Evolutionary conservation across 345 rosid species (phyloP), one percentile per base, ranked within the genome.

Genomic region (Rhizophora mangle): DNA sequence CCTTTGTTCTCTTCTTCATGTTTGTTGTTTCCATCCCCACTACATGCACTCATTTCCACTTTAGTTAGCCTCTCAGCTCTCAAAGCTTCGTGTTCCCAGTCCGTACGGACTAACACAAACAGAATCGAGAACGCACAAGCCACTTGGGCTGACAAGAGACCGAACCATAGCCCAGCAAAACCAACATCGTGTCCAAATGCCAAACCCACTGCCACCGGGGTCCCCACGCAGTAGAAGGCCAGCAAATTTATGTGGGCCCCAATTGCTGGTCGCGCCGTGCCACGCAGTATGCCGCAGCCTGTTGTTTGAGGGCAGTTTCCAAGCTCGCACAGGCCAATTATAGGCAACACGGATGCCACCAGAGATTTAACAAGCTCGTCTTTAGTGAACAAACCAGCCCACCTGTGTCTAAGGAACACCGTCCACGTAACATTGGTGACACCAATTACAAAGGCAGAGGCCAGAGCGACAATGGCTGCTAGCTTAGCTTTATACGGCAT

Each of bases 231-330:
- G 86, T 95, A 95, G 68, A 95, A 95, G 0, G 99, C 90, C 34
- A 87, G 92, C 63, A 95, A 74, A 71, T 95, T 95, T 59, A 90
- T 83, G 0, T 84, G 88, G 62, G 97, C 99, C 10, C 96, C 97
- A 1, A 87, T 78, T 0, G 85, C 87, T 0, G 99, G 97, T 59
- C 99, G 69, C 0, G 96, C 99, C 0, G 91, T 95, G 77, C 97
- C 97, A 3, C 99, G 90, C 0, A 95, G 77, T 76, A 95, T 79
- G 67, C 99, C 99, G 15, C 99, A 95, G 13, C 99, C 99, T 0
- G 99, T 88, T 31, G 99, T 95, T 58, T 95, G 99, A 1, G 99
- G 99, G 64, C 96, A 95, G 74, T 95, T 95, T 6, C 90, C 97
- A 43, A 92, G 87, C 85, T 95, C 99, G 43, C 99, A 95, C 6